These are phyloP conservation scores for Claviceps capensis DNA, from an alignment of 2,329 filamentous ascomycete genomes.

Conservation along the genomic window DNA sequence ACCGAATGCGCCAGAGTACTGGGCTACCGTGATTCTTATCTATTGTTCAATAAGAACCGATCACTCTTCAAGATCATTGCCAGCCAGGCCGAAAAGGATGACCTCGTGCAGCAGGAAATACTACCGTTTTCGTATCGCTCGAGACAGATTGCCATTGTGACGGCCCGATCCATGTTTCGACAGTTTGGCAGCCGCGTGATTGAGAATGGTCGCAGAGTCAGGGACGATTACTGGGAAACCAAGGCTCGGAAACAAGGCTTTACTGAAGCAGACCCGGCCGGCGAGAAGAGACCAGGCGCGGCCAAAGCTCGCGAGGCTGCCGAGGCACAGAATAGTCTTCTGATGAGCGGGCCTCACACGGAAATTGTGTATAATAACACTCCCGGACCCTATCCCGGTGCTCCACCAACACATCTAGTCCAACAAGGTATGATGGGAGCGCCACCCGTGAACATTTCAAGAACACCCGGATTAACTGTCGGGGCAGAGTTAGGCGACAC, in stretches of 20 bases:
- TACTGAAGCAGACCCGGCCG: conserved; percentile 88
- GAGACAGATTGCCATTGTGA: conserved; percentile 96
- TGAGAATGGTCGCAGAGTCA: conserved; percentile 73
- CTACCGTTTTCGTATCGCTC: conserved; percentile 95
- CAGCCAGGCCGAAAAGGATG: conserved; percentile 89
- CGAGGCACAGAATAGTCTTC: conserved; percentile 49
- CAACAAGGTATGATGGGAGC: conserved; percentile 59
- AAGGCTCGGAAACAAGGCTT: conserved; percentile 97
- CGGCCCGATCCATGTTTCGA: conserved; percentile 93
- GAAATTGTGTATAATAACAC: conserved; percentile 82
- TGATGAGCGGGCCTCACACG: conserved; percentile 56
- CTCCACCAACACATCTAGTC: conserved; percentile 54
- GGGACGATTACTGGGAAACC: conserved; percentile 97
- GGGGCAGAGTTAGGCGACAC: conserved; percentile 65
- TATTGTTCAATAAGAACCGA: conserved; percentile 96
- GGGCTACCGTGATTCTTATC: conserved; percentile 92
- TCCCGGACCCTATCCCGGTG: conserved; percentile 49
- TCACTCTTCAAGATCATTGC: conserved; percentile 97
- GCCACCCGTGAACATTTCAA: conserved; percentile 49
- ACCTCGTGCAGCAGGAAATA: conserved; percentile 88
- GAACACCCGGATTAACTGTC: conserved; percentile 75
- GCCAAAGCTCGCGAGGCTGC: conserved; percentile 77
- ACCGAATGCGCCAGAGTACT: conserved; percentile 92
- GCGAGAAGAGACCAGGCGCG: conserved; percentile 88
- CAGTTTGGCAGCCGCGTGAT: conserved; percentile 96